A percentile compares a stretch with the other conserved stretches of the same genome.
Evolutionary conservation across 202 grass and related monocot species (phyloP).

Genomic region (Digitaria exilis): DNA sequence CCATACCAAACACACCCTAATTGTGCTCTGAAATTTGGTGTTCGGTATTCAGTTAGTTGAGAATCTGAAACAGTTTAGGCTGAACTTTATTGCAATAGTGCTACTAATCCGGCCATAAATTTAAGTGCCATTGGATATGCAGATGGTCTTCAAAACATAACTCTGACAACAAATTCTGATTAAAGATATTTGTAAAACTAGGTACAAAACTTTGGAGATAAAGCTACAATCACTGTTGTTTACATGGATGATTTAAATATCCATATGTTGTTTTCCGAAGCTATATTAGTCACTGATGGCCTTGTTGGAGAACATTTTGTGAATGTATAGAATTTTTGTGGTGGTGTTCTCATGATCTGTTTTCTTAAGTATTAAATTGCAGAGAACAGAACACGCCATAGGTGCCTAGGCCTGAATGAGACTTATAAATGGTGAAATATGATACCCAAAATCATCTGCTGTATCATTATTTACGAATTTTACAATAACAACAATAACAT

Average conservation of each 20-base stretch:
- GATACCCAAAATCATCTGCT: not conserved
- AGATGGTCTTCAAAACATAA: not conserved
- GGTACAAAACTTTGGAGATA: not conserved
- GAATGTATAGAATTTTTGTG: not conserved
- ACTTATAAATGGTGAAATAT: not conserved
- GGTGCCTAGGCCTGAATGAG: not conserved
- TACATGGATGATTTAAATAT: not conserved
- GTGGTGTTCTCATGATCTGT: not conserved
- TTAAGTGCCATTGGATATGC: not conserved
- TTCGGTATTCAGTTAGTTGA: not conserved
- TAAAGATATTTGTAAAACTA: not conserved
- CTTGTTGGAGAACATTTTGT: not conserved
- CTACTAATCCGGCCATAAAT: not conserved
- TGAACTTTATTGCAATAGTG: not conserved
- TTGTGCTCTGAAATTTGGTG: not conserved
- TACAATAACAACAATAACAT: too few relatives aligned
- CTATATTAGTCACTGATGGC: not conserved
- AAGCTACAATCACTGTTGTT: not conserved
- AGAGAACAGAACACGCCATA: too few relatives aligned
- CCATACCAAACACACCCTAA: too few relatives aligned
- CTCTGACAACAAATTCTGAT: not conserved
- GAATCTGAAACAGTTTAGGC: not conserved
- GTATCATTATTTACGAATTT: not conserved
- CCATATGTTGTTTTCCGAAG: not conserved
- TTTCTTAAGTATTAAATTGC: slow-evolving; percentile 2